A percentile compares a stretch with the other conserved stretches of the same genome.
phyloP scores from a whole-genome alignment of 1,284 basidiomycete genomes.

The Cutaneotrichosporon dermatis region DNA sequence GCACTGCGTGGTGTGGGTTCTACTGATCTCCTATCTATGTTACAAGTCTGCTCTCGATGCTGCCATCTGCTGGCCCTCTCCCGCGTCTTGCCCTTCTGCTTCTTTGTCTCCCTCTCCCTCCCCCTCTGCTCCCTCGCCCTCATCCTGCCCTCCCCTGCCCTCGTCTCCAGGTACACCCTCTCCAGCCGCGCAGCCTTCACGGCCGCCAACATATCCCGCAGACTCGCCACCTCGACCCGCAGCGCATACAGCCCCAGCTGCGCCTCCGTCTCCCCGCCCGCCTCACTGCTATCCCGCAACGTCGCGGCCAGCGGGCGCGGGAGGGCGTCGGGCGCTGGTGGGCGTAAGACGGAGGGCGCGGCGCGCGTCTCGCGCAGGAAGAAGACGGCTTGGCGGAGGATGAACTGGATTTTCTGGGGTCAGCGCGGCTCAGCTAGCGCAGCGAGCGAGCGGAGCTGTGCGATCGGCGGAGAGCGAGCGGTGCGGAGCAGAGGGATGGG shows the following conservation, averaged over 20 bases:
- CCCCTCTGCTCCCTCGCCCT: neutral
- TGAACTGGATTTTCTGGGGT: conserved; percentile 45
- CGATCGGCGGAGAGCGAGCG: neutral
- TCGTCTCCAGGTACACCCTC: neutral
- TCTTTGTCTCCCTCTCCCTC: neutral
- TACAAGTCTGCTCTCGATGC: neutral
- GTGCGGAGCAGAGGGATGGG: too few species aligned
- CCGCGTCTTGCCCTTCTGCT: neutral
- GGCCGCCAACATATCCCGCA: conserved; percentile 30
- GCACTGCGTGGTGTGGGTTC: neutral
- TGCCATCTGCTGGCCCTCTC: neutral
- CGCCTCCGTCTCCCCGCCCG: conserved; percentile 10
- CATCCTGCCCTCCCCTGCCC: neutral
- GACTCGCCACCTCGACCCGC: conserved; percentile 32
- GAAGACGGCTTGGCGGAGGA: conserved; percentile 43
- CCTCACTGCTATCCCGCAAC: conserved; percentile 2
- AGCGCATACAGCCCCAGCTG: conserved; percentile 41
- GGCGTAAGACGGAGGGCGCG: conserved; percentile 29
- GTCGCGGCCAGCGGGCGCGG: conserved; percentile 25
- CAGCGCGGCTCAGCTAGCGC: neutral
- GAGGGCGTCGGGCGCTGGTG: conserved; percentile 28
- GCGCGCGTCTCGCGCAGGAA: conserved; percentile 39
- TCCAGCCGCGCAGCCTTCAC: conserved; percentile 9
- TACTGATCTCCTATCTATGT: neutral
- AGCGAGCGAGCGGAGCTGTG: neutral